Evolutionary conservation across 495 filamentous ascomycete genomes (phyloP), one percentile per base, ranked within the genome.

Genomic region (Aspergillus mulundensis): DNA sequence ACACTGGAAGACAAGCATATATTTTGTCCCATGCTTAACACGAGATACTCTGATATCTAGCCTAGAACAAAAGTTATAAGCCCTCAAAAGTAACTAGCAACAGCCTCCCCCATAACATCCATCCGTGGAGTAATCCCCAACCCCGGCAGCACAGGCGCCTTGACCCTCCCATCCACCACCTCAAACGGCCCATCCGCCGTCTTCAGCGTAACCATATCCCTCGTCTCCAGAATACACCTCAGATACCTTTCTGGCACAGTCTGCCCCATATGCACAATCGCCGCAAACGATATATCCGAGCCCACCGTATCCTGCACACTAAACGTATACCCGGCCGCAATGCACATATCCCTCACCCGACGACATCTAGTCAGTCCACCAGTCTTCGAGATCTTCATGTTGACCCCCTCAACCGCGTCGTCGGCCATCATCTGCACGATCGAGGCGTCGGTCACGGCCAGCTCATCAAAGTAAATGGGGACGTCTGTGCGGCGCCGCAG

Each of bases 71-170:
- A 28, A 28, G 25, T 8, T 4, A 8, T 28, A 3, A 3, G 8
- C 8, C 25, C 3, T 28, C 45, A 25, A 28, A 16, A 11, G 4
- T 25, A 25, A 25, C 16, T 48, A 39, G 71, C 81, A 50, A 58
- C 66, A 8, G 72, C 71, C 12, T 84, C 82, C 49, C 68, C 56
- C n/a, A 47, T 14, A 0, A 58, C 56, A 15, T 53, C 41, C 30
- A 58, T 16, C 1, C 56, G 24, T 23, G 56, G 56, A 6, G 19
- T 34, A 38, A 58, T 30, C 1, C 56, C 56, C 14, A 58, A 16
- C 1, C 47, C 56, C 1, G 56, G 56, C 5, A 19, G 10, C 2
- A 1, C 7, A 10, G 56, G 56, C 20, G 56, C 55, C 4, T 32
- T n/a, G 28, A 53, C 19, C 16, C 24, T 5, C 5, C 56, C 56